Percentiles rank a stretch among this genome's conserved stretches.
Evolutionary conservation across 1,284 basidiomycete genomes (phyloP).

Genomic region (Papiliotrema fonsecae): DNA sequence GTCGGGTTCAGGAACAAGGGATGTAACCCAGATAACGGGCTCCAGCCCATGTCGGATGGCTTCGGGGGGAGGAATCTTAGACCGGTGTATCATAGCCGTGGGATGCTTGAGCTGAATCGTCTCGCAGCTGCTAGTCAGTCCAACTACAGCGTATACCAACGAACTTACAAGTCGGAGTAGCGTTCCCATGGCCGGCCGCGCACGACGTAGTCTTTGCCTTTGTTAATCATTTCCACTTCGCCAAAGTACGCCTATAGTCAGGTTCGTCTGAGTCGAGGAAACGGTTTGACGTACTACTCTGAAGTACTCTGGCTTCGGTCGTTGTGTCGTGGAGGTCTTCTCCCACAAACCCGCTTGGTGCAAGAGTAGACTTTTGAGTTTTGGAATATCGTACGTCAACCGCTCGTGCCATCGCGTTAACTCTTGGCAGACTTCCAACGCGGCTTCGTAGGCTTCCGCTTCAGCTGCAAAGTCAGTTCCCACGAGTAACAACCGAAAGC

Average conservation of each 20-base stretch:
- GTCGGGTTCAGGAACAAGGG: slow-evolving; percentile 81
- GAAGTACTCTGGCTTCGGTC: slow-evolving; percentile 89
- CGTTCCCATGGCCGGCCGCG: slow-evolving; percentile 38
- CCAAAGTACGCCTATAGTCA: slow-evolving; percentile 34
- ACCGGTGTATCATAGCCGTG: slow-evolving; percentile 73
- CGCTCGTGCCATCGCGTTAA: slow-evolving; percentile 76
- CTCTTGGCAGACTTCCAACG: slow-evolving; percentile 88
- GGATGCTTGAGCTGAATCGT: slow-evolving; percentile 89
- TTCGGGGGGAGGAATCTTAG: slow-evolving; percentile 68
- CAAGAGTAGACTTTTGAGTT: slow-evolving; percentile 74
- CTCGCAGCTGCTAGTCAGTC: slow-evolving; percentile 68
- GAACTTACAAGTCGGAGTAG: slow-evolving; percentile 35
- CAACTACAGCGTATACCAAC: not conserved
- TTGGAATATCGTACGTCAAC: slow-evolving; percentile 80
- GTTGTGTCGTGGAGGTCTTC: slow-evolving; percentile 72
- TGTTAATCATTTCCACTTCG: slow-evolving; percentile 37
- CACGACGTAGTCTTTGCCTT: slow-evolving; percentile 45
- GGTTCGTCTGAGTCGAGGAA: not conserved
- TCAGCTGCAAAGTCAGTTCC: slow-evolving; percentile 57
- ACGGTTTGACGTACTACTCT: slow-evolving; percentile 58
- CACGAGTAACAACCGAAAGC: not conserved
- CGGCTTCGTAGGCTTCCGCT: slow-evolving; percentile 93
- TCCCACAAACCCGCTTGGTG: slow-evolving; percentile 80
- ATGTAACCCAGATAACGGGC: slow-evolving; percentile 82
- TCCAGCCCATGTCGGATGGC: slow-evolving; percentile 74